phyloP scores from a whole-genome alignment of 164 flowering plant species.

The Berberis vulgaris region DNA sequence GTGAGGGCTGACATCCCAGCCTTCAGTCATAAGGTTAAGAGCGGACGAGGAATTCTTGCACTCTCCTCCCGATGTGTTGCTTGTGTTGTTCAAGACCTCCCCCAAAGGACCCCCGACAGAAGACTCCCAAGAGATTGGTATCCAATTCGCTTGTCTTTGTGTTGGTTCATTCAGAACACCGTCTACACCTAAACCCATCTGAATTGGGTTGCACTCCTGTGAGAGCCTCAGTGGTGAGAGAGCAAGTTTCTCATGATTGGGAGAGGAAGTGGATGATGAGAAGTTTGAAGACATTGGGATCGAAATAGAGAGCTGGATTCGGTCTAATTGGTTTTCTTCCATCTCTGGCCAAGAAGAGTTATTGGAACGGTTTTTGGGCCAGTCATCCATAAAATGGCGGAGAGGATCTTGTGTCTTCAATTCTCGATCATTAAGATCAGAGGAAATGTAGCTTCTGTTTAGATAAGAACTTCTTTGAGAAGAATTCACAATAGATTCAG shows the following conservation, averaged over 20 bases:
- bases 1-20: constrained; percentile 50
- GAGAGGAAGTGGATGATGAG: constrained; percentile 44
- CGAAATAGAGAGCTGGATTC: constrained; percentile 75
- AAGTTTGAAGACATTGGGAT: constrained; percentile 52
- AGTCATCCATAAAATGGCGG: constrained; percentile 56
- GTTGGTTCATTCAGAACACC: constrained; percentile 23
- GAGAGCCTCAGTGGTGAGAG: constrained; percentile 49
- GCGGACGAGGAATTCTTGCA: constrained; percentile 27
- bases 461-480: constrained; percentile 25
- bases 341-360: constrained; percentile 46
- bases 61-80: constrained; percentile 17
- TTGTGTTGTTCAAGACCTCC: constrained; percentile 52
- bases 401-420: constrained; percentile 34
- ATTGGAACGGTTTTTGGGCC: constrained; percentile 51
- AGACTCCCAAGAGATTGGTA: constrained; percentile 55
- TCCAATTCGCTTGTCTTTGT: constrained; percentile 44
- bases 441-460: constrained; percentile 22
- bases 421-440: constrained; percentile 28
- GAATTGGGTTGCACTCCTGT: constrained; percentile 42
- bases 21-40: constrained; percentile 51
- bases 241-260: constrained; percentile 40
- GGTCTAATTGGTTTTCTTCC: constrained; percentile 37
- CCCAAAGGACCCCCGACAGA: constrained; percentile 90
- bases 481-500: constrained; percentile 46
- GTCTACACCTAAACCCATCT: constrained; percentile 54